phyloP scores from a whole-genome alignment of 2,329 filamentous ascomycete species.

The Harringtonia aguacate region DNA sequence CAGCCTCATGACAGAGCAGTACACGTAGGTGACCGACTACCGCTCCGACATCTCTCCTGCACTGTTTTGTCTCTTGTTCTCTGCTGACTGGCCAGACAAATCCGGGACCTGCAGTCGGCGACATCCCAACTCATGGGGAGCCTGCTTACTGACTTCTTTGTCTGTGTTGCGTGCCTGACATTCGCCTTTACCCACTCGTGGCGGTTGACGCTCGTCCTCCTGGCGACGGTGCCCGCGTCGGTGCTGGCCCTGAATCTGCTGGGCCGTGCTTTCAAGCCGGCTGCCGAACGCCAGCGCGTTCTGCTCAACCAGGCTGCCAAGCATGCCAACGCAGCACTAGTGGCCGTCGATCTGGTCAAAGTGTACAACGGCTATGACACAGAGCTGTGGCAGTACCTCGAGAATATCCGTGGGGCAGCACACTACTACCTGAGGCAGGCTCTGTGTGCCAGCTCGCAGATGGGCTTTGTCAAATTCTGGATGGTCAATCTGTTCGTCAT shows the following conservation, averaged over 20 bases:
- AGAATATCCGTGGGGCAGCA: slow-evolving; percentile 17
- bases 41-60: neutral
- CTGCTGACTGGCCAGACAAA: slow-evolving; percentile 46
- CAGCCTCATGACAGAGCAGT: slow-evolving; percentile 59
- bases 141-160: slow-evolving; percentile 52
- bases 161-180: slow-evolving; percentile 52
- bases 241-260: slow-evolving; percentile 47
- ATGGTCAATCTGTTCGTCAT: slow-evolving; percentile 71
- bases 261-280: slow-evolving; percentile 49
- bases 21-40: slow-evolving; percentile 47
- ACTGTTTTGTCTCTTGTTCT: neutral
- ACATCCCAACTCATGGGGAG: slow-evolving; percentile 72
- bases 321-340: slow-evolving; percentile 56
- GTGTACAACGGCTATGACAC: slow-evolving; percentile 66
- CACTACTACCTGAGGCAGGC: slow-evolving; percentile 57
- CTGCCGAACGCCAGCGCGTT: slow-evolving; percentile 57
- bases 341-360: slow-evolving; percentile 76
- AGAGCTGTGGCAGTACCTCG: slow-evolving; percentile 57
- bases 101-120: slow-evolving; percentile 69
- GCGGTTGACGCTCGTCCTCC: slow-evolving; percentile 70
- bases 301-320: slow-evolving; percentile 63
- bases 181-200: slow-evolving; percentile 74
- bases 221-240: slow-evolving; percentile 62
- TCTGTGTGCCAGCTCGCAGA: slow-evolving; percentile 39
- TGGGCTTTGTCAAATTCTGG: slow-evolving; percentile 63